Evolutionary conservation across 306 rosid genomes (phyloP).

Genomic region (Calophaca sinica): DNA sequence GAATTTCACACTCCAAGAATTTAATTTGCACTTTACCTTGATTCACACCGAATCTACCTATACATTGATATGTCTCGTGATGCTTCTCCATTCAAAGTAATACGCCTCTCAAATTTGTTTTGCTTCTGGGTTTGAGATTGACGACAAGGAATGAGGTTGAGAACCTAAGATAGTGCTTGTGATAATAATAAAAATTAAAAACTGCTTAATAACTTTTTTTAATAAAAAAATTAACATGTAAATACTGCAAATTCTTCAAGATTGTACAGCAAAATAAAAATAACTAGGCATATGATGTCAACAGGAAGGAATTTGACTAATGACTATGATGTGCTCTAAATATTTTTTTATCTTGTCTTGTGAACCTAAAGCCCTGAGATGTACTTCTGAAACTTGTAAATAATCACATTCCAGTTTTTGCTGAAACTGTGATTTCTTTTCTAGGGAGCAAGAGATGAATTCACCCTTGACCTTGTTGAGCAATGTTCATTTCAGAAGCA

Average conservation of each 20-base stretch:
- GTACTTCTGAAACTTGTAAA: constrained; percentile 18
- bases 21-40: constrained; percentile 17
- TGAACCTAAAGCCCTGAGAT: constrained; percentile 20
- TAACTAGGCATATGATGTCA: constrained; percentile 30
- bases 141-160: constrained; percentile 23
- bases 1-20: constrained; percentile 31
- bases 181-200: constrained; percentile 18
- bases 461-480: constrained; percentile 95
- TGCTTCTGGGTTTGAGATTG: constrained; percentile 25
- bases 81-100: constrained; percentile 25
- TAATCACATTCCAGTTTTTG: constrained; percentile 7
- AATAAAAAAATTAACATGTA: background rate
- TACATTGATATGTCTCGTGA: background rate
- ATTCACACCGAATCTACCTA: constrained; percentile 23
- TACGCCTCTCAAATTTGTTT: constrained; percentile 14
- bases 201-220: background rate
- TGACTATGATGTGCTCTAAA: background rate
- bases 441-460: constrained; percentile 88
- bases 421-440: constrained; percentile 40
- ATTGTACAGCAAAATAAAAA: constrained; percentile 5
- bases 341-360: background rate
- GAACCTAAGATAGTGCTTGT: constrained; percentile 1
- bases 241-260: constrained; percentile 28
- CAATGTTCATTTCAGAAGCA: constrained; percentile 96
- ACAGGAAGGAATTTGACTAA: constrained; percentile 30